Evolutionary conservation across 192 early-diverging fungal species (phyloP).

Genomic region (Jimgerdemannia flammicorona): DNA sequence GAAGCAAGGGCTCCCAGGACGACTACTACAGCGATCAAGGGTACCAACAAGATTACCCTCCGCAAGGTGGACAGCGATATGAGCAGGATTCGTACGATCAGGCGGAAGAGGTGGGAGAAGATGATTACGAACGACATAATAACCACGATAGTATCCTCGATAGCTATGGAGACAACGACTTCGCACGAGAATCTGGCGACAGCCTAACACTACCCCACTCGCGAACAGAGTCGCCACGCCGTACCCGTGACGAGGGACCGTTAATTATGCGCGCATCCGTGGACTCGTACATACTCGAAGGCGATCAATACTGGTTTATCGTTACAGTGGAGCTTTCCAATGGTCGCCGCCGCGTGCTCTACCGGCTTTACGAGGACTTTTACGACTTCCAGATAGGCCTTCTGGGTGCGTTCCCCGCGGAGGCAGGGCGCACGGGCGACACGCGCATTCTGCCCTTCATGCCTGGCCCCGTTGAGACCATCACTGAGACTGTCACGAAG

Average conservation of each 20-base stretch:
- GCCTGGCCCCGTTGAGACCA: slow-evolving; percentile 57
- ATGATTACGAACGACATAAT: background rate
- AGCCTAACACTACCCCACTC: slow-evolving; percentile 11
- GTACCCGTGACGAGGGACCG: background rate
- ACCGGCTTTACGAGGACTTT: slow-evolving; percentile 77
- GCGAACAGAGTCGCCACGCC: background rate
- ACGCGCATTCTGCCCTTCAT: slow-evolving; percentile 60
- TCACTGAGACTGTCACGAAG: slow-evolving; percentile 65
- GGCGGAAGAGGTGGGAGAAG: background rate
- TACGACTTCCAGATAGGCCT: slow-evolving; percentile 72
- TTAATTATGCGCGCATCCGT: slow-evolving; percentile 50
- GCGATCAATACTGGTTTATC: slow-evolving; percentile 70
- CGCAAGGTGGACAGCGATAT: background rate
- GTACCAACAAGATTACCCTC: background rate
- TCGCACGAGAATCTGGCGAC: background rate
- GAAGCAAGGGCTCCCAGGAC: background rate
- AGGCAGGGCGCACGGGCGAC: slow-evolving; percentile 52
- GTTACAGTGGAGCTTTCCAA: slow-evolving; percentile 50
- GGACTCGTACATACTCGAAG: slow-evolving; percentile 63
- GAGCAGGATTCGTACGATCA: background rate
- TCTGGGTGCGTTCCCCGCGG: slow-evolving; percentile 59
- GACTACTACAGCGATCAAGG: background rate
- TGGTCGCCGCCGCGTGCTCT: slow-evolving; percentile 57
- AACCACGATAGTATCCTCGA: background rate
- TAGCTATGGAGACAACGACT: background rate